Evolutionary conservation across 495 filamentous ascomycete genomes (phyloP).

Genomic region (Saxophila tyrrhenica): DNA sequence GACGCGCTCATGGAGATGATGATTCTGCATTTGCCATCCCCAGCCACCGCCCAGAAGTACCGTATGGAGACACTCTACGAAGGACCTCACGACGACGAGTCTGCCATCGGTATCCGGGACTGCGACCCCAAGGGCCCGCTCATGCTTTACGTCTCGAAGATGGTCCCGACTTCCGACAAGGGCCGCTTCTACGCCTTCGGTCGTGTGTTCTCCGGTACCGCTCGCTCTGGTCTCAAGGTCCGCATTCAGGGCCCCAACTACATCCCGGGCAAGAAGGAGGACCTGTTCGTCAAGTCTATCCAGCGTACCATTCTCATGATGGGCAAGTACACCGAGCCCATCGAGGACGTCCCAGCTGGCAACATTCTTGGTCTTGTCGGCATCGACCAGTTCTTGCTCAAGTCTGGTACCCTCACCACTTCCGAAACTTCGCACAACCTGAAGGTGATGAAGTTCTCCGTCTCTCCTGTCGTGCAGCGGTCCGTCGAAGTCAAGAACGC

Average conservation of each 20-base stretch:
- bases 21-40: conserved; percentile 96
- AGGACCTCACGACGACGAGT: conserved; percentile 85
- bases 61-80: conserved; percentile 98
- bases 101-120: conserved; percentile 89
- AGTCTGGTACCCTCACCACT: conserved; percentile 98
- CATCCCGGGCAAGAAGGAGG: conserved; percentile 93
- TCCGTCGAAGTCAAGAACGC: conserved; percentile 99
- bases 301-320: conserved; percentile 99
- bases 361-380: conserved; percentile 99
- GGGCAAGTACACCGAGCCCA: conserved; percentile 97
- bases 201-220: conserved; percentile 98
- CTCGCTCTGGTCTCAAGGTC: conserved; percentile 95
- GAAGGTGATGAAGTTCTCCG: conserved; percentile 99
- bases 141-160: conserved; percentile 99
- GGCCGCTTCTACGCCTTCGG: conserved; percentile 99
- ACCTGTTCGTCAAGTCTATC: conserved; percentile 98
- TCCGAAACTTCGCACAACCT: conserved; percentile 97
- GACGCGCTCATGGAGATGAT: conserved; percentile 99
- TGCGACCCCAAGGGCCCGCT: conserved; percentile 95
- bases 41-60: conserved; percentile 93
- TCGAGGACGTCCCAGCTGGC: conserved; percentile 96
- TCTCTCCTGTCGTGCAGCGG: conserved; percentile 95
- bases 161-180: conserved; percentile 99
- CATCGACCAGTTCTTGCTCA: conserved; percentile 99
- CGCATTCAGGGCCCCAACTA: conserved; percentile 99